phyloP scores from a whole-genome alignment of 148 eudicot genomes.

The Dianthus caryophyllus region DNA sequence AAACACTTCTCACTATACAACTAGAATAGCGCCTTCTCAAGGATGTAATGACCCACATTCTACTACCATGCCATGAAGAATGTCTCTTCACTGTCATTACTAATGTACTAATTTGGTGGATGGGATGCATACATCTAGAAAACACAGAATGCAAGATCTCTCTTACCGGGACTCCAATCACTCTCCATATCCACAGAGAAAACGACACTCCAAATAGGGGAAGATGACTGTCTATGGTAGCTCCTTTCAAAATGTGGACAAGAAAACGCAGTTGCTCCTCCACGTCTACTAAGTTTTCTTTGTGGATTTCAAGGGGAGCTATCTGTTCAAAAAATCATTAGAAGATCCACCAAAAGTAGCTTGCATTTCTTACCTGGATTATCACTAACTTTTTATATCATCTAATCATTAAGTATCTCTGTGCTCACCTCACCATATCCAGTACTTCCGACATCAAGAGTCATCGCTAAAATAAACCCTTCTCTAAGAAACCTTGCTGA shows the following conservation, averaged over 20 bases:
- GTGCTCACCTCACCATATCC: slow-evolving; percentile 88
- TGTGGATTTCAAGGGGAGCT: slow-evolving; percentile 74
- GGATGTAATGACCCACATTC: background rate
- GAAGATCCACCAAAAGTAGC: background rate
- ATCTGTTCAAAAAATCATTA: slow-evolving; percentile 40
- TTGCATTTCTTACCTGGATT: background rate
- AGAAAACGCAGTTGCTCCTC: slow-evolving; percentile 84
- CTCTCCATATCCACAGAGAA: slow-evolving; percentile 75
- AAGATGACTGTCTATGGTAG: slow-evolving; percentile 36
- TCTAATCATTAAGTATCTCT: background rate
- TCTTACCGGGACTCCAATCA: slow-evolving; percentile 74
- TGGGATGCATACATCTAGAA: background rate
- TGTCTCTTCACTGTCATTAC: background rate
- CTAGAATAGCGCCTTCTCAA: background rate
- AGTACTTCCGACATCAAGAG: slow-evolving; percentile 80
- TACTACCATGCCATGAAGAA: background rate
- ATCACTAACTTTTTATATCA: background rate
- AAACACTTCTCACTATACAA: background rate
- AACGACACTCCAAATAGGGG: slow-evolving; percentile 69
- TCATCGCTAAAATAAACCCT: slow-evolving; percentile 67
- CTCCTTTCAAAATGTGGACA: slow-evolving; percentile 50
- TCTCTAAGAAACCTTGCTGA: slow-evolving; percentile 44
- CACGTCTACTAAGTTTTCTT: slow-evolving; percentile 58
- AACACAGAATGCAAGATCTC: background rate
- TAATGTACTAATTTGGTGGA: background rate